Percentiles rank a stretch among this genome's conserved stretches.
These are phyloP conservation scores for Clonostachys solani DNA, from an alignment of 2,329 filamentous ascomycete species.

Conservation along the genomic window DNA sequence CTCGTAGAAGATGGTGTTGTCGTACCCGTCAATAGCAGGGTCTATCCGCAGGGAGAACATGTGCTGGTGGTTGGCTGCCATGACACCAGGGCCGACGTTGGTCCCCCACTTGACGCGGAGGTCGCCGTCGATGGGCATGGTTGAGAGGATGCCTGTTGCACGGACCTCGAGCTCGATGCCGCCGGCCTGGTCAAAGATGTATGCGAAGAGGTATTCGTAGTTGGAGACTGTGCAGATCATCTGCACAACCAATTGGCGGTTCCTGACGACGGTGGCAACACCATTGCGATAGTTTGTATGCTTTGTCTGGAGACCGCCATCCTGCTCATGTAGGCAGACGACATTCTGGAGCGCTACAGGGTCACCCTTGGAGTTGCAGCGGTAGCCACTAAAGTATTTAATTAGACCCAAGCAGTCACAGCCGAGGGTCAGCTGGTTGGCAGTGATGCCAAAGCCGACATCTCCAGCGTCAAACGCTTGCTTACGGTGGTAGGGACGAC, in stretches of 20 bases:
- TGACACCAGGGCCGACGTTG: conserved; percentile 49
- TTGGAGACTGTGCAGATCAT: conserved; percentile 56
- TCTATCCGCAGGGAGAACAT: conserved; percentile 58
- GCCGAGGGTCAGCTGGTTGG: conserved; percentile 63
- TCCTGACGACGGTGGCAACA: conserved; percentile 46
- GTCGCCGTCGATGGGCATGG: conserved; percentile 40
- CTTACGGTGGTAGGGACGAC: conserved; percentile 60
- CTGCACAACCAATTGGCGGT: conserved; percentile 50
- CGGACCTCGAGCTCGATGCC: conserved; percentile 13
- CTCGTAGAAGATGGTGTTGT: conserved; percentile 35
- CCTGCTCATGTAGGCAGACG: conserved; percentile 12
- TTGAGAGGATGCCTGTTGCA: conserved; percentile 28
- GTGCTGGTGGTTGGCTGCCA: conserved; percentile 62
- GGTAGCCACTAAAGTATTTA: conserved; percentile 14
- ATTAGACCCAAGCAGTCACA: conserved; percentile 60
- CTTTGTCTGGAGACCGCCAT: conserved; percentile 51
- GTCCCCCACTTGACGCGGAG: too few species aligned
- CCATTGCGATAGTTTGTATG: conserved; percentile 52
- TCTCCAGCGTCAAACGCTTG: conserved; percentile 69
- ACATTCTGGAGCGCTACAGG: conserved; percentile 13
- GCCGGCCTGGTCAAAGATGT: conserved; percentile 44
- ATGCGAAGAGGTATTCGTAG: conserved; percentile 44
- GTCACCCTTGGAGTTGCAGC: conserved; percentile 9
- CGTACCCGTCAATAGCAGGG: conserved; percentile 49
- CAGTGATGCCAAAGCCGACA: conserved; percentile 58